Percentiles rank a stretch among this genome's conserved stretches.
These are phyloP conservation scores for Populus tremula DNA, from an alignment of 345 rosid species.

Conservation along the genomic window DNA sequence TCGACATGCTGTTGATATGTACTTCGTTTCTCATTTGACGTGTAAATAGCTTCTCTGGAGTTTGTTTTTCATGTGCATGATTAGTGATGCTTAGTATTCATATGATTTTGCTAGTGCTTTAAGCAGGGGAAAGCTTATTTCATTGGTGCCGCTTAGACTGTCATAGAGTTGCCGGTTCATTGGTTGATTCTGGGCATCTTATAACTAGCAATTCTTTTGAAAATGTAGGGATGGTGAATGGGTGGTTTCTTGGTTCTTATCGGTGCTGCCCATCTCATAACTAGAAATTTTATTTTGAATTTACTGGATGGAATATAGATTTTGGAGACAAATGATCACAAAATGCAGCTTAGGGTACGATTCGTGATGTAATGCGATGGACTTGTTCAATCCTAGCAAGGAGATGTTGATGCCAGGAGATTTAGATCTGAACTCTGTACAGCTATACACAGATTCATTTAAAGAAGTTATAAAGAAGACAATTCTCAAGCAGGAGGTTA, in stretches of 20 bases:
- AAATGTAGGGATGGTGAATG: slow-evolving; percentile 1
- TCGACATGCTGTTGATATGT: background rate
- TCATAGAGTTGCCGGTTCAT: background rate
- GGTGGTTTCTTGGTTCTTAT: background rate
- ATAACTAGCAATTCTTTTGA: background rate
- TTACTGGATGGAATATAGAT: slow-evolving; percentile 4
- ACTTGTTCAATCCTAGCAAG: slow-evolving; percentile 10
- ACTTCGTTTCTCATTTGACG: background rate
- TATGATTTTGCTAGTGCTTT: background rate
- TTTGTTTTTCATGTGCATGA: background rate
- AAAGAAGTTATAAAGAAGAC: slow-evolving; percentile 37
- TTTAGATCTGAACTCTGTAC: slow-evolving; percentile 33
- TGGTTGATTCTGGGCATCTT: background rate
- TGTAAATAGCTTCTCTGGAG: background rate
- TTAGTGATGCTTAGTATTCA: background rate
- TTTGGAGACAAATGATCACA: background rate
- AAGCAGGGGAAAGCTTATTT: background rate
- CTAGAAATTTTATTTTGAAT: background rate
- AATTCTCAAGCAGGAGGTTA: slow-evolving; percentile 43
- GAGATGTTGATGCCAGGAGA: slow-evolving; percentile 34
- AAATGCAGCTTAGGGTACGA: slow-evolving; percentile 12
- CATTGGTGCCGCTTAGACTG: background rate
- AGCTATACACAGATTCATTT: slow-evolving; percentile 20
- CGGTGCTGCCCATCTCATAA: slow-evolving; percentile 4
- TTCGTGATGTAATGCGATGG: slow-evolving; percentile 16